Percentiles rank a stretch among this genome's conserved stretches.
Conservation (phyloP, 2,329 filamentous ascomycete genomes). For the Colletotrichum lindemuthianum region DNA sequence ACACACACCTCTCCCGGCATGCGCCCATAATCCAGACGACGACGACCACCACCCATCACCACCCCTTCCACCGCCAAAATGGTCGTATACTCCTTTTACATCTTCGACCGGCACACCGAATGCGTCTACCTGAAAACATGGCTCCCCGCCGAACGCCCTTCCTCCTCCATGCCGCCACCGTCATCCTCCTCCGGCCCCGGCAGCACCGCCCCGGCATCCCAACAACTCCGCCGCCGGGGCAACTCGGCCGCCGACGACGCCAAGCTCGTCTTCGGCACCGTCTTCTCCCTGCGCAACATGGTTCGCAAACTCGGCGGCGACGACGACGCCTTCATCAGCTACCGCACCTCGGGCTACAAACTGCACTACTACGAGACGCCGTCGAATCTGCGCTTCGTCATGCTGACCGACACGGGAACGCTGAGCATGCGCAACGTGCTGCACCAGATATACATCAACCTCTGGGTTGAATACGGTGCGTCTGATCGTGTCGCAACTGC, state of each 20-base stretch:
- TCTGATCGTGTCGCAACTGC: slow-evolving; percentile 27
- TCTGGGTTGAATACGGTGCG: slow-evolving; percentile 94
- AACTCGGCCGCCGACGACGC: slow-evolving; percentile 76
- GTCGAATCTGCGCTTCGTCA: slow-evolving; percentile 93
- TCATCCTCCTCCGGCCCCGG: slow-evolving; percentile 36
- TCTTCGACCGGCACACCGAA: slow-evolving; percentile 98
- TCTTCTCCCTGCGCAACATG: slow-evolving; percentile 97
- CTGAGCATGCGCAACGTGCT: slow-evolving; percentile 92
- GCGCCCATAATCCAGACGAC: not conserved
- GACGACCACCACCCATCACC: slow-evolving; percentile 3
- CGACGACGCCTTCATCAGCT: slow-evolving; percentile 95
- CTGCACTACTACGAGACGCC: slow-evolving; percentile 99
- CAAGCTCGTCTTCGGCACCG: slow-evolving; percentile 95
- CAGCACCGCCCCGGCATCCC: slow-evolving; percentile 25
- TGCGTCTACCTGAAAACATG: slow-evolving; percentile 96
- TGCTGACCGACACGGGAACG: slow-evolving; percentile 91
- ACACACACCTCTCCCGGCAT: not conserved
- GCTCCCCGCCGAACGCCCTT: slow-evolving; percentile 61
- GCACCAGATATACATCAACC: slow-evolving; percentile 98
- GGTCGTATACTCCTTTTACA: slow-evolving; percentile 98
- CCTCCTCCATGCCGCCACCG: slow-evolving; percentile 56
- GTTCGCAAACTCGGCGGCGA: slow-evolving; percentile 92
- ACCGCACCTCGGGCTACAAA: slow-evolving; percentile 94
- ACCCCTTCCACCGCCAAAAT: slow-evolving; percentile 61
- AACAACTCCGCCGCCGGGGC: slow-evolving; percentile 17